Conservation (phyloP, 306 rosid species). For the Citrullus mucosospermus region DNA sequence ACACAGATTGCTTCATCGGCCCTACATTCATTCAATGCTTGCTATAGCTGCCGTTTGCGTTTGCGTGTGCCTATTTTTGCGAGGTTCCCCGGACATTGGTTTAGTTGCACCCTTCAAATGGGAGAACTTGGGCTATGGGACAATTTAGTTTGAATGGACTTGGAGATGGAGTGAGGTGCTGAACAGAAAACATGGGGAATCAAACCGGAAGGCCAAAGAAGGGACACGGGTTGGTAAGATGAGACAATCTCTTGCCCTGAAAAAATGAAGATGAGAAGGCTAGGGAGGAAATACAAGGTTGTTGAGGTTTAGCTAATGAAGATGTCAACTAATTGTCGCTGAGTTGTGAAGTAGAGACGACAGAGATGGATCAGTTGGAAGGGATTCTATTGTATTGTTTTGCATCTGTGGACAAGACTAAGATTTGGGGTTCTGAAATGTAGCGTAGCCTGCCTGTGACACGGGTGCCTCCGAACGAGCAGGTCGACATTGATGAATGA, state of each 20-base stretch:
- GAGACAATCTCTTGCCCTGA: neutral
- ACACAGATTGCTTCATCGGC: slow-evolving; percentile 49
- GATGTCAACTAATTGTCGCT: neutral
- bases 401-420: neutral
- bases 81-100: slow-evolving; percentile 63
- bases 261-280: neutral
- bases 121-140: slow-evolving; percentile 65
- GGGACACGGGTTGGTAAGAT: neutral
- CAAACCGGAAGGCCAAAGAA: neutral
- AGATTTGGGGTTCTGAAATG: neutral
- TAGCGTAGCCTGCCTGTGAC: neutral
- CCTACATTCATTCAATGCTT: slow-evolving; percentile 69
- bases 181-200: neutral
- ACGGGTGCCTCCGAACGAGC: neutral
- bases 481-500: neutral
- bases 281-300: neutral
- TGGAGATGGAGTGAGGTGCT: neutral
- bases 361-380: neutral
- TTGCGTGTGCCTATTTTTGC: slow-evolving; percentile 76
- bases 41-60: slow-evolving; percentile 89
- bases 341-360: neutral
- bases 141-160: slow-evolving; percentile 27
- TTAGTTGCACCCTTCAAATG: slow-evolving; percentile 68
- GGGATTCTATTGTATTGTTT: neutral
- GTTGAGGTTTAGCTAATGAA: neutral